Conservation (phyloP, 352 stramenopile species). For the Phytophthora meadii region DNA sequence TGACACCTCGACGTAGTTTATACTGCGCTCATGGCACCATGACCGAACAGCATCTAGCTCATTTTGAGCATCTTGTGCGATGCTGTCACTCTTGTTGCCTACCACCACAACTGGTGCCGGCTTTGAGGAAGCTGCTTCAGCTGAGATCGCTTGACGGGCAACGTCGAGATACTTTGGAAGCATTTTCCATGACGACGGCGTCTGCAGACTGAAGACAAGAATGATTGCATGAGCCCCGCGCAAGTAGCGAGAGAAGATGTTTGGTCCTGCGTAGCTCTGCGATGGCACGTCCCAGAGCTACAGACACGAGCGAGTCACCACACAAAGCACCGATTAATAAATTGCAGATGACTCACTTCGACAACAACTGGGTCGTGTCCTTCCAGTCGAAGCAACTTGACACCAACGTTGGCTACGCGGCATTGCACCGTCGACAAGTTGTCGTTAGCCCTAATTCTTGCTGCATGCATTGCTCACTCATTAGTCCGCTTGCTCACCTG, state of each 20-base stretch:
- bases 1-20: slow-evolving; percentile 29
- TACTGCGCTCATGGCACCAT: slow-evolving; percentile 25
- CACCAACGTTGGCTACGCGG: slow-evolving; percentile 49
- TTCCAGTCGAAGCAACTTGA: slow-evolving; percentile 63
- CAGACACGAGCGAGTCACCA: slow-evolving; percentile 3
- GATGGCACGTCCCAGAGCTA: slow-evolving; percentile 74
- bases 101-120: slow-evolving; percentile 35
- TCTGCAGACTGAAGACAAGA: slow-evolving; percentile 54
- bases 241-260: slow-evolving; percentile 59
- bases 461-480: not conserved
- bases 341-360: slow-evolving; percentile 39
- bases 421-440: slow-evolving; percentile 2
- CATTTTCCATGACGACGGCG: slow-evolving; percentile 32
- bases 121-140: not conserved
- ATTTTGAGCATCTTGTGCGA: not conserved
- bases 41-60: slow-evolving; percentile 17
- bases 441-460: not conserved
- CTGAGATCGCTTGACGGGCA: slow-evolving; percentile 16
- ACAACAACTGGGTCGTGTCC: slow-evolving; percentile 40
- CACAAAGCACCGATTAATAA: not conserved
- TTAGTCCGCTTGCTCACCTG: slow-evolving; percentile 35
- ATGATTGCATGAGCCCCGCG: slow-evolving; percentile 35
- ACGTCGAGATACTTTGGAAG: slow-evolving; percentile 37
- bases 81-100: slow-evolving; percentile 35
- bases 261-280: slow-evolving; percentile 50